A percentile compares a stretch with the other conserved stretches of the same genome.
phyloP scores from a whole-genome alignment of 768 basidiomycete genomes.

The Lactarius trivialis region DNA sequence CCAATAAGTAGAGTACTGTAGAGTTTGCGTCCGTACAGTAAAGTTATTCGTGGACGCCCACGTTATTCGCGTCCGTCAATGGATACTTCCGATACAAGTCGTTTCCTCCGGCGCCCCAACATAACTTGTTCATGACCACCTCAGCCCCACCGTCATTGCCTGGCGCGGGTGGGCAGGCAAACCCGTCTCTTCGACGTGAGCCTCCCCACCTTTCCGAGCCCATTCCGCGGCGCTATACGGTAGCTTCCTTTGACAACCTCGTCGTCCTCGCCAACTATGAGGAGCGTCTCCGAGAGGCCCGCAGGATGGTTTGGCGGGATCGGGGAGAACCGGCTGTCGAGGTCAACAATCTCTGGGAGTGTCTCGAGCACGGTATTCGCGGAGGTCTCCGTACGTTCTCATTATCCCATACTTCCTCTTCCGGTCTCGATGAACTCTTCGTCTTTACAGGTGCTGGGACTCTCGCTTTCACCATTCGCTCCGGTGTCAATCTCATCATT shows the following conservation, averaged over 20 bases:
- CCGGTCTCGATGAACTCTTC: neutral
- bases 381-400: constrained; percentile 63
- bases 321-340: constrained; percentile 72
- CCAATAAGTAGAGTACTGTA: too few species aligned
- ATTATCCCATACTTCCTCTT: neutral
- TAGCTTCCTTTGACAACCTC: constrained; percentile 70
- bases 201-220: constrained; percentile 37
- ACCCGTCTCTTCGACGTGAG: neutral
- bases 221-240: constrained; percentile 50
- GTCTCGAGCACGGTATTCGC: constrained; percentile 59
- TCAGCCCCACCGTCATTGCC: neutral
- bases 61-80: neutral
- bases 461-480: constrained; percentile 76
- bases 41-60: neutral
- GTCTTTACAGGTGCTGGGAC: constrained; percentile 62
- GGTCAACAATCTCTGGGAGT: constrained; percentile 53
- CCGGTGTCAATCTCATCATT: constrained; percentile 76
- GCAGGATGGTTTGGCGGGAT: constrained; percentile 79
- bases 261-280: constrained; percentile 84
- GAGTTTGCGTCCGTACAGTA: too few species aligned
- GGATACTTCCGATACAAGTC: neutral
- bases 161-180: neutral
- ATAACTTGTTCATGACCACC: constrained; percentile 1
- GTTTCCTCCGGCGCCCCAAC: too few species aligned
- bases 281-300: constrained; percentile 62